A percentile compares a stretch with the other conserved stretches of the same genome.
phyloP scores from a whole-genome alignment of 176 grass and related monocot genomes.

The Bonia amplexicaulis region DNA sequence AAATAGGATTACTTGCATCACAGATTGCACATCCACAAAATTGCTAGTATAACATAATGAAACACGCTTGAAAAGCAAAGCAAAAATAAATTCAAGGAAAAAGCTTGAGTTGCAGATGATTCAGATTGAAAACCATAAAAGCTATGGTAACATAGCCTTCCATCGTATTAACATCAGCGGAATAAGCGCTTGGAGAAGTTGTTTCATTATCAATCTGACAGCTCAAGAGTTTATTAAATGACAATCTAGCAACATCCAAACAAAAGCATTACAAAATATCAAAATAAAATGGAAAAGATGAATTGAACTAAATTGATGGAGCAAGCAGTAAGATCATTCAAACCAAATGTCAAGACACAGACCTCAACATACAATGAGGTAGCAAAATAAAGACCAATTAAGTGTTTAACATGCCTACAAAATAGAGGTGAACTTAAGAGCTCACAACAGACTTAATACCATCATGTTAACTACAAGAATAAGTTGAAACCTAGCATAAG shows the following conservation, averaged over 20 bases:
- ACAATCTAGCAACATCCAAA: neutral
- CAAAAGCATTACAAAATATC: neutral
- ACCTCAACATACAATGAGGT: no score
- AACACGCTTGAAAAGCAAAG: neutral
- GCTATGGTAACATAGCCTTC: constrained; percentile 13
- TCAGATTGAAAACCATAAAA: constrained; percentile 57
- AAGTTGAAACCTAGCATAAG: no score
- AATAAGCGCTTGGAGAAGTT: constrained; percentile 32
- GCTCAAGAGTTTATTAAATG: neutral
- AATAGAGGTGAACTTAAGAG: no score
- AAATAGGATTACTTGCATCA: no score
- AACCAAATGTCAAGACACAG: no score
- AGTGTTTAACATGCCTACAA: no score
- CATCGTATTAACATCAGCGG: constrained; percentile 35
- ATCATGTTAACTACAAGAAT: no score
- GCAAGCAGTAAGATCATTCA: no score
- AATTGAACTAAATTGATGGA: neutral
- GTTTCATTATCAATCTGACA: constrained; percentile 35
- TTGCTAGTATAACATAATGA: neutral
- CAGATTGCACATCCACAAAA: neutral
- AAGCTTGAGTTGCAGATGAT: constrained; percentile 2
- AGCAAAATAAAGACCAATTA: no score
- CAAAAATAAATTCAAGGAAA: neutral
- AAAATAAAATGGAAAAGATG: neutral
- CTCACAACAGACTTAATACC: no score